Base-by-base conservation (phyloP, 176 grass and related monocot species). In the Zizania latifolia region DNA sequence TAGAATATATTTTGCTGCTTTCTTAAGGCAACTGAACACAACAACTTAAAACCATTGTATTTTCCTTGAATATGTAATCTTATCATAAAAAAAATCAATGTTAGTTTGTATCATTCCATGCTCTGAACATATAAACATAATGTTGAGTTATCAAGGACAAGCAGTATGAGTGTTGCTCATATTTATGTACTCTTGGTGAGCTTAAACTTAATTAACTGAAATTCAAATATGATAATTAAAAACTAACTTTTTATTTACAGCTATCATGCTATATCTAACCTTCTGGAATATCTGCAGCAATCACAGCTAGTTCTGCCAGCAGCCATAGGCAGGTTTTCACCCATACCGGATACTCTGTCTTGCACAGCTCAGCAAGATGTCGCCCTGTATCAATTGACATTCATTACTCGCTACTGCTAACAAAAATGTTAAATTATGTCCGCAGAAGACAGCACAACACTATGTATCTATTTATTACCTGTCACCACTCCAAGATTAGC, bases 401-500 rank as follows among this genome's bases (percentile, higher is more conserved):
- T 2, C 30, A 63, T 55, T 19, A 31, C 11, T 3, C 22, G 58
- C 68, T 41, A 81, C 34, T 53, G 5, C 1, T 1, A 37, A 53
- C 12, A 45, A 22, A 29, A 19, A 3, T 61, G 14, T 6, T 71
- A 59, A 6, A 24, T 48, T 46, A n/a, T 27, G 7, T 31, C 35
- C 6, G 62, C 38, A 39, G 46, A 22, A 24, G 27, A 31, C 0
- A 35, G 2, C 11, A 41, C 19, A 3, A 76, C 0, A 10, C 2
- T 53, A 43, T 34, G 15, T 16, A 15, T 44, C 2, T 26, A 58
- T 51, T 57, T 30, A 16, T 38, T 85, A 98, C 94, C 91, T 86
- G 94, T 98, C 54, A 90, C 84, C 2, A 98, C 94, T 3, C 94
- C 94, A 35, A 98, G 89, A 80, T 98, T 98, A 14, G 94, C 94